These are phyloP conservation scores for Bocquillonia castaneifolia DNA, from an alignment of 441 rosid species.

Conservation along the genomic window DNA sequence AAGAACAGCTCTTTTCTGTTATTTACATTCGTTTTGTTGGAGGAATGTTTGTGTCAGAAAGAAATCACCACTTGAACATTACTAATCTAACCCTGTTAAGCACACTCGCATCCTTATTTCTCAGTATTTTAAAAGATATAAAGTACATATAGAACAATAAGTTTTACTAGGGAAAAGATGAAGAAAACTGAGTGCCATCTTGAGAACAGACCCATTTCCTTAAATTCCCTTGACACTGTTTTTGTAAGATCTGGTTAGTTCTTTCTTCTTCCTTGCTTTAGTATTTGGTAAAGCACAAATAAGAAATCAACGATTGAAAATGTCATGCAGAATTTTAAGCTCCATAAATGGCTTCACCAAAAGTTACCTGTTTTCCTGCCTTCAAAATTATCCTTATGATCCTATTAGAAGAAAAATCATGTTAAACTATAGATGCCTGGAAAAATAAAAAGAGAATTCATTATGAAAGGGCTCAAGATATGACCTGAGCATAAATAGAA, in stretches of 20 bases:
- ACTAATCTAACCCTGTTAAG: not conserved
- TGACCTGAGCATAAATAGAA: slow-evolving; percentile 50
- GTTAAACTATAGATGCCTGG: slow-evolving; percentile 1
- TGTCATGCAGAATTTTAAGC: not conserved
- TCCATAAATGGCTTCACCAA: not conserved
- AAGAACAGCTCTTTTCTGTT: not conserved
- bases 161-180: not conserved
- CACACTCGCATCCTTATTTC: not conserved
- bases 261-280: not conserved
- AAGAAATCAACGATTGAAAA: slow-evolving; percentile 2
- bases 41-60: not conserved
- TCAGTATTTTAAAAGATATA: slow-evolving; percentile 1
- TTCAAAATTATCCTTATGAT: slow-evolving; percentile 4
- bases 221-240: not conserved
- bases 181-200: not conserved
- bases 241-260: not conserved
- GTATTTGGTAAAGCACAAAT: slow-evolving; percentile 1
- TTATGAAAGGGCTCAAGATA: slow-evolving; percentile 9
- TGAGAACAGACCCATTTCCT: not conserved
- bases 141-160: not conserved
- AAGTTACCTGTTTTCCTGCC: slow-evolving; percentile 19
- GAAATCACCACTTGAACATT: not conserved
- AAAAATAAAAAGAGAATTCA: slow-evolving; percentile 9
- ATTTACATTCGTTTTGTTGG: not conserved
- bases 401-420: slow-evolving; percentile 12